A percentile compares a stretch with the other conserved stretches of the same genome.
Evolutionary conservation across 2,329 filamentous ascomycete genomes (phyloP).

Genomic region (Penicillium sp.): DNA sequence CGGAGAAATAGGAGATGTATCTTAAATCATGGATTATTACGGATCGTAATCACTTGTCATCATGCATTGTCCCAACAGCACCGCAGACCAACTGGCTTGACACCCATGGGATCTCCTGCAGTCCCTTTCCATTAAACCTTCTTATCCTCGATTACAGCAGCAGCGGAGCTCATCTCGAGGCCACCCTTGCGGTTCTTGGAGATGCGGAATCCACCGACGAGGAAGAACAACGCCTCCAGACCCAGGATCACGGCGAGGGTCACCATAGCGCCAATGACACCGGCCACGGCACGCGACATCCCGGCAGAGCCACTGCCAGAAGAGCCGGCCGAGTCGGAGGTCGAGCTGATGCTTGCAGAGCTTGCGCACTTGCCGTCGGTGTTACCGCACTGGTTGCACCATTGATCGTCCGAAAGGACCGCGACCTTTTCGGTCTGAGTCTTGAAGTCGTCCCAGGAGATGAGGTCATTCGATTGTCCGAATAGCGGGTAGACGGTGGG

Average conservation of each 20-base stretch:
- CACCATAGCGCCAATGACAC: slow-evolving; percentile 71
- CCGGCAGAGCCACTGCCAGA: slow-evolving; percentile 37
- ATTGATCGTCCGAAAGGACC: slow-evolving; percentile 59
- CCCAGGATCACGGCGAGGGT: slow-evolving; percentile 61
- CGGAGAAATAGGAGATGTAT: neutral
- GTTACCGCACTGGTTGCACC: slow-evolving; percentile 75
- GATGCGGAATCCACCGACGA: slow-evolving; percentile 56
- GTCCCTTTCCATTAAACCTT: slow-evolving; percentile 2
- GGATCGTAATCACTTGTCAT: slow-evolving; percentile 6
- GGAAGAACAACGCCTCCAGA: slow-evolving; percentile 50
- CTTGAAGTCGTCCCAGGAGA: slow-evolving; percentile 68
- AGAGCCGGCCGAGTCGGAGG: slow-evolving; percentile 21
- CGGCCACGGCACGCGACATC: slow-evolving; percentile 67
- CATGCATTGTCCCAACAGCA: neutral
- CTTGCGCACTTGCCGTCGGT: slow-evolving; percentile 61
- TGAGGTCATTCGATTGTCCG: slow-evolving; percentile 51
- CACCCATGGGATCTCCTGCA: neutral
- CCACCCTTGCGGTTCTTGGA: slow-evolving; percentile 47
- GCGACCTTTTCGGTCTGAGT: slow-evolving; percentile 61
- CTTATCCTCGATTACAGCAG: slow-evolving; percentile 18
- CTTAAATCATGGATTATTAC: neutral
- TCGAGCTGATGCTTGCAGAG: slow-evolving; percentile 9
- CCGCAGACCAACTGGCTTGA: slow-evolving; percentile 1
- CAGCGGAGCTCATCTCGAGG: slow-evolving; percentile 7
- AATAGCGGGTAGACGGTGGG: slow-evolving; percentile 57